Base-by-base conservation (phyloP, 805 yeast genomes). In the Ogataea minuta region DNA sequence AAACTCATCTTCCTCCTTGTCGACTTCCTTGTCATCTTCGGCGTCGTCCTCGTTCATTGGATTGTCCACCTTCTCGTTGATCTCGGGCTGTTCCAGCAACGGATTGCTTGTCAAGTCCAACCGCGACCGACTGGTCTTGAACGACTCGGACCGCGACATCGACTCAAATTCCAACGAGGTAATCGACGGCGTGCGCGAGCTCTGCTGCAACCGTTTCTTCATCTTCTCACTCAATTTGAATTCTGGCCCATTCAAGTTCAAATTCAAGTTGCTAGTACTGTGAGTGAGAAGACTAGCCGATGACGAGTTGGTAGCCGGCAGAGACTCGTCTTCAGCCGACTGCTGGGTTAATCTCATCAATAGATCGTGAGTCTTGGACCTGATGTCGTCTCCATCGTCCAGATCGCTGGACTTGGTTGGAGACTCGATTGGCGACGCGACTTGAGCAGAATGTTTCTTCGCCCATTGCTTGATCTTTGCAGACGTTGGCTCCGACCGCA, bases 391-490 rank as follows among this genome's bases (percentile, higher is more conserved):
- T n/a, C 54, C 62, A 19, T 47, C 44, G 12, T 35, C 38, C 12
- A 28, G 33, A 12, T 35, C 44, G 11, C 44, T 16, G 12, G 25
- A 26, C 12, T 39, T 31, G 9, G 41, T 13, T 9, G 43, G 38
- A 21, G 45, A 40, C 10, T 46, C 50, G 8, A 27, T 23, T 12
- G 36, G 20, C 9, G 53, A 34, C 72, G 51, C 50, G 79, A 60
- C 36, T 20, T 30, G 31, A 15, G 30, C 31, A 2, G 60, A 43
- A 17, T 80, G 81, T 54, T 73, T 79, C 48, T 89, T 76, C 41
- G 87, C 83, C 50, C 81, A 68, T 1, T 91, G 95, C 38, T 93
- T 71, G 52, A 87, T 78, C 52, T 95, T 71, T 0, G 95, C 95
- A 3, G 88, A 76, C 2, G 86, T 68, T 1, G 93, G 77, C 46